These are phyloP conservation scores for Rhizopus stolonifer DNA, from an alignment of 371 early-diverging fungal genomes.

Conservation along the genomic window DNA sequence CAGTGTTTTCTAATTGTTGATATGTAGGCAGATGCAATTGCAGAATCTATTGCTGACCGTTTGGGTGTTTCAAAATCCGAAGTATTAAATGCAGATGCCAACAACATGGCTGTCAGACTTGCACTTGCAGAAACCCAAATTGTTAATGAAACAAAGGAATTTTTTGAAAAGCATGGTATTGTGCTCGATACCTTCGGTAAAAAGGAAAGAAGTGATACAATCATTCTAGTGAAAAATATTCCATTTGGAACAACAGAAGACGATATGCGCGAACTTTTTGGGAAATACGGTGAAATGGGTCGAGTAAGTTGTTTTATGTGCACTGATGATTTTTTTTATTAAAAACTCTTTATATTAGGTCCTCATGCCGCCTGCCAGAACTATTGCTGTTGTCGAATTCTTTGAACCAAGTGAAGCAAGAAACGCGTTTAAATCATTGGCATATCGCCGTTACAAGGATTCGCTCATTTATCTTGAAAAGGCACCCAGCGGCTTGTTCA, in stretches of 20 bases:
- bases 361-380: constrained; percentile 90
- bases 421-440: constrained; percentile 83
- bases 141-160: constrained; percentile 89
- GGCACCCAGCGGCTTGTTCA: constrained; percentile 87
- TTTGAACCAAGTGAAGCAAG: constrained; percentile 87
- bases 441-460: constrained; percentile 89
- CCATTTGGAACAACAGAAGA: constrained; percentile 79
- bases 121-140: constrained; percentile 97
- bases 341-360: too few species aligned
- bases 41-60: constrained; percentile 90
- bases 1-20: too few species aligned
- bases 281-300: constrained; percentile 83
- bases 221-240: constrained; percentile 94
- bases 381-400: constrained; percentile 94
- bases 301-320: constrained; percentile 52
- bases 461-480: constrained; percentile 92
- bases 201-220: constrained; percentile 82
- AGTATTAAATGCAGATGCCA: constrained; percentile 80
- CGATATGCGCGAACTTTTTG: constrained; percentile 80
- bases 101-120: constrained; percentile 89
- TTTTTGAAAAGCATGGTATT: constrained; percentile 86
- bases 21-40: constrained; percentile 91
- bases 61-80: constrained; percentile 86
- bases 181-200: constrained; percentile 72
- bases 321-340: not conserved